Evolutionary conservation across 768 basidiomycete species (phyloP), one percentile per base, ranked within the genome.

Genomic region (Suillus spraguei): DNA sequence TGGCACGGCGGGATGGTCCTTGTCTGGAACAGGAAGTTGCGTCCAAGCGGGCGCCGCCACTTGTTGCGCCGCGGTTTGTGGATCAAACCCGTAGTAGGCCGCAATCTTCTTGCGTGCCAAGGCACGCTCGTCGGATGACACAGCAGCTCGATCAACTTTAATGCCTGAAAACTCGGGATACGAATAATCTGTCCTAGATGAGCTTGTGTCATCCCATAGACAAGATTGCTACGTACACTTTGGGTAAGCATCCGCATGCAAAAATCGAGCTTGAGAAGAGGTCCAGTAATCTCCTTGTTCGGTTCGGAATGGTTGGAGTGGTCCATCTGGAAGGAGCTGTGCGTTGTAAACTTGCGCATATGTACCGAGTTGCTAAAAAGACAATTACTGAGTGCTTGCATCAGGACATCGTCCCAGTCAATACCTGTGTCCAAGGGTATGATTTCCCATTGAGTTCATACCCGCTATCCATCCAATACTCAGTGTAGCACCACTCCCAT

Each of bases 401-500:
- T 11, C 35, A 32, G 32, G 20, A 5, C 6, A 59, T 61, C 22
- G 5, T 50, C 50, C 17, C 44, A 32, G 33, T 1, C 47, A 64
- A 56, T 16, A 72, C 72, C 60, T 70, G 47, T 8, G 69, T 70
- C 72, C 70, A 73, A 39, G 59, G 58, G 10, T 65, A 61, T 46
- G 20, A 49, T 24, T 14, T 6, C 24, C 24, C 47, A 6, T 67
- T 61, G 14, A 66, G 1, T 0, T 22, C 60, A 50, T 69, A 74
- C 22, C 73, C 73, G 8, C 52, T 36, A 17, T 60, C 65, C 73
- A 74, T 72, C 72, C 73, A 74, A 50, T 72, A 71, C 9, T 70
- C 61, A 1, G 63, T 50, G 63, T 74, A 74, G 58, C 65, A 71
- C 69, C 73, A 74, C 22, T 74, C 72, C 72, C 72, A 74, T 58